These are phyloP conservation scores for Trypanosoma boissoni DNA, from an alignment of 208 protist species.

Conservation along the genomic window DNA sequence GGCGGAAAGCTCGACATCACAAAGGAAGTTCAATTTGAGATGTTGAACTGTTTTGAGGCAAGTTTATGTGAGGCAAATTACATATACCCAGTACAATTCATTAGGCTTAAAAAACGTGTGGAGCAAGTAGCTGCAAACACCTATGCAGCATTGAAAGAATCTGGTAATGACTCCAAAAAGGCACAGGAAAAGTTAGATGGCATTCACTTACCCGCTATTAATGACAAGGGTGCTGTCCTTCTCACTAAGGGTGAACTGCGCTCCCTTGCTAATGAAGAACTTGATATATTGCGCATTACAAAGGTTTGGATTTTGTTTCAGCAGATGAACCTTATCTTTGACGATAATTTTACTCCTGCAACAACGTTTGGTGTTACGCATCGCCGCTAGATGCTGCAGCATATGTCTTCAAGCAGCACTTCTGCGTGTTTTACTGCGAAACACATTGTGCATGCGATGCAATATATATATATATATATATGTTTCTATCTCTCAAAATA, in stretches of 20 bases:
- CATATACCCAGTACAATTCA: slow-evolving; percentile 77
- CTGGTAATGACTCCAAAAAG: slow-evolving; percentile 64
- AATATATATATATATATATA: too few relatives aligned
- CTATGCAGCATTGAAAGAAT: slow-evolving; percentile 50
- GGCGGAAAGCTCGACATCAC: slow-evolving; percentile 87
- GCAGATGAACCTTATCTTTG: slow-evolving; percentile 84
- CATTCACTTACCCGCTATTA: slow-evolving; percentile 80
- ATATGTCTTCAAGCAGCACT: neutral
- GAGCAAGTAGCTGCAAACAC: slow-evolving; percentile 39
- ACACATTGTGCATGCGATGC: too few relatives aligned
- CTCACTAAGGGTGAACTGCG: slow-evolving; percentile 92
- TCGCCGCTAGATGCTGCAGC: slow-evolving; percentile 23
- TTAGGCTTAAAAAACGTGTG: slow-evolving; percentile 77
- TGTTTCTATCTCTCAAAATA: slow-evolving; percentile 32
- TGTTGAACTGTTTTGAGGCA: slow-evolving; percentile 80
- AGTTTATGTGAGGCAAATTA: slow-evolving; percentile 85
- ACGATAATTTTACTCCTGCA: slow-evolving; percentile 73
- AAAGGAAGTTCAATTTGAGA: slow-evolving; percentile 52
- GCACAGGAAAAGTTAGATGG: slow-evolving; percentile 62
- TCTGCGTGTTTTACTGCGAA: too few relatives aligned
- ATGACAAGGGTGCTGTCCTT: slow-evolving; percentile 79
- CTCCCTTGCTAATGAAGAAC: slow-evolving; percentile 56
- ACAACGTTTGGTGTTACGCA: slow-evolving; percentile 83
- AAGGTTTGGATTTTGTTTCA: slow-evolving; percentile 89
- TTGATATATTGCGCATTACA: slow-evolving; percentile 87